Evolutionary conservation across 352 stramenopile genomes (phyloP).

Genomic region (Phytophthora sojae): DNA sequence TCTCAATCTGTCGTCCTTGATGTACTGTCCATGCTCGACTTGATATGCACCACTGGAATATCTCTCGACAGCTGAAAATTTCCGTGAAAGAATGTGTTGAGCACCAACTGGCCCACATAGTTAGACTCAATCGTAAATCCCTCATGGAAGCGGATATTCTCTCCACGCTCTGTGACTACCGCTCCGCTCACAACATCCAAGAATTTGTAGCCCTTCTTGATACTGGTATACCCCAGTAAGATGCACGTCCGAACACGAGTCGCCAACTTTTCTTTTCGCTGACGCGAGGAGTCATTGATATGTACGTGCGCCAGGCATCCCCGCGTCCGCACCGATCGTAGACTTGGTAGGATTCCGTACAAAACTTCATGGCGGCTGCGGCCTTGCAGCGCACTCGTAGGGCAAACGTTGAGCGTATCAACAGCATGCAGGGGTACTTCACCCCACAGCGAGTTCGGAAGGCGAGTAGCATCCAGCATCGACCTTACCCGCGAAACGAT

Average conservation of each 20-base stretch:
- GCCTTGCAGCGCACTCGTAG: neutral
- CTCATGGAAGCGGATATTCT: neutral
- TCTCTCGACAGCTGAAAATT: neutral
- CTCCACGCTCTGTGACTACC: neutral
- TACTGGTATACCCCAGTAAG: neutral
- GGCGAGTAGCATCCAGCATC: neutral
- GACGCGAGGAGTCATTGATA: neutral
- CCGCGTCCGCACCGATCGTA: neutral
- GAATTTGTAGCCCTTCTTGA: neutral
- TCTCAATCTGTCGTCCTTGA: neutral
- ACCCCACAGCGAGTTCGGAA: constrained; percentile 6
- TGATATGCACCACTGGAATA: neutral
- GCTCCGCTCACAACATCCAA: neutral
- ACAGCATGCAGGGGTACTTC: constrained; percentile 5
- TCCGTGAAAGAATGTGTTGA: neutral
- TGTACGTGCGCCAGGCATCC: neutral
- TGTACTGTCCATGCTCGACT: neutral
- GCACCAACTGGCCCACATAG: neutral
- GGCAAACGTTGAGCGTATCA: neutral
- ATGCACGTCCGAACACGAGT: neutral
- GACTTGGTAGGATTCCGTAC: neutral
- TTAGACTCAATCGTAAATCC: neutral
- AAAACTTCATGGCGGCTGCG: neutral
- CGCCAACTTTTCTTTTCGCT: neutral
- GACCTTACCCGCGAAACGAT: too few species aligned